Conservation (phyloP, 73 alveolate species). For the Tetrahymena borealis region DNA sequence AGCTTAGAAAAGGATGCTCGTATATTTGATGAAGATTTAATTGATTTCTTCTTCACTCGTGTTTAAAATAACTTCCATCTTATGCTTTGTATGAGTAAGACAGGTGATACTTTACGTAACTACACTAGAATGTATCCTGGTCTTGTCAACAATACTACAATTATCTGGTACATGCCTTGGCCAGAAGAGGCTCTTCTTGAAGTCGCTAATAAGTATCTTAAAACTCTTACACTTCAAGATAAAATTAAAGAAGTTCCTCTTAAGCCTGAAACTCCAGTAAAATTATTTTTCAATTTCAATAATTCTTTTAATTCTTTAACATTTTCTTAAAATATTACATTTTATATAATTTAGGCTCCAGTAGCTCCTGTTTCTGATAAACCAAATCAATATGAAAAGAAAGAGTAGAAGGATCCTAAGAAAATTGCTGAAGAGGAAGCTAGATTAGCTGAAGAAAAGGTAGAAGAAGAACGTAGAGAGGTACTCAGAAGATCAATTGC, state of each 20-base stretch:
- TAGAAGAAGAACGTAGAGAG: not conserved
- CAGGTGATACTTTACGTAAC: constrained; percentile 96
- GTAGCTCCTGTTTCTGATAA: not conserved
- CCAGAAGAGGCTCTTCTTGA: constrained; percentile 98
- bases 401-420: too few relatives aligned
- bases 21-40: constrained; percentile 75
- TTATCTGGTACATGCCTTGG: constrained; percentile 99
- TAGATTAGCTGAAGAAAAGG: not conserved
- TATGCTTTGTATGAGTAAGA: constrained; percentile 95
- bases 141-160: constrained; percentile 97
- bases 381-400: too few relatives aligned
- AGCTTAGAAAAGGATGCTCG: constrained; percentile 61
- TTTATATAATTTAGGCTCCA: not conserved
- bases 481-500: constrained; percentile 35
- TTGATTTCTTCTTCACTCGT: constrained; percentile 89
- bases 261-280: not conserved
- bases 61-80: constrained; percentile 97
- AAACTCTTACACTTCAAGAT: constrained; percentile 44
- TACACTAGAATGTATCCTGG: constrained; percentile 99
- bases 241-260: constrained; percentile 49
- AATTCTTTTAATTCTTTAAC: not conserved
- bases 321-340: not conserved
- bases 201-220: constrained; percentile 89
- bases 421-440: not conserved
- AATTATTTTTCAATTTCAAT: not conserved